phyloP scores from a whole-genome alignment of 2,329 filamentous ascomycete genomes.

The Daldinia eschscholtzii region DNA sequence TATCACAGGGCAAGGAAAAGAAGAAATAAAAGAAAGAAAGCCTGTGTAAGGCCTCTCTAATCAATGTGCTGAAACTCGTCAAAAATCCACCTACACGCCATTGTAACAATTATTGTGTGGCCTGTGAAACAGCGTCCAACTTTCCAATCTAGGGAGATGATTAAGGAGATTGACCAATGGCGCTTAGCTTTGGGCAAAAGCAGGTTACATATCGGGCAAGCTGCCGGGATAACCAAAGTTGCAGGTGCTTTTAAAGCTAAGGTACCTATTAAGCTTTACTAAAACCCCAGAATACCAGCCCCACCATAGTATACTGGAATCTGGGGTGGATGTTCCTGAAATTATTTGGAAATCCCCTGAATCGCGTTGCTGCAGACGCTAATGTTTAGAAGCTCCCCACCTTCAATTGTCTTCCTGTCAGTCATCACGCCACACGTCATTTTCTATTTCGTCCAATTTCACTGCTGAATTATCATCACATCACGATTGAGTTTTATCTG shows the following conservation, averaged over 20 bases:
- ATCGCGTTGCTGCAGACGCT: constrained; percentile 27
- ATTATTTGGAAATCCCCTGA: constrained; percentile 16
- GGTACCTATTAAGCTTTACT: constrained; percentile 7
- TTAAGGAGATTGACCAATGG: constrained; percentile 37
- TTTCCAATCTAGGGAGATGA: constrained; percentile 31
- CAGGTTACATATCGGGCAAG: constrained; percentile 9
- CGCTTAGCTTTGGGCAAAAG: constrained; percentile 10
- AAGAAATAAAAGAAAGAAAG: too few species aligned
- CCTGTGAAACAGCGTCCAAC: constrained; percentile 10
- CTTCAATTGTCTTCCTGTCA: constrained; percentile 23
- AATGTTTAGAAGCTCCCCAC: constrained; percentile 30
- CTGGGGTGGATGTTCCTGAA: constrained; percentile 16
- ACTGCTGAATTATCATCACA: background rate
- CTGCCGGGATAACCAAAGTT: background rate
- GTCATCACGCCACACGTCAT: constrained; percentile 38
- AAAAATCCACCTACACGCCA: constrained; percentile 11
- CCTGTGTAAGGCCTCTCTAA: constrained; percentile 3
- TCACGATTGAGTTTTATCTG: constrained; percentile 8
- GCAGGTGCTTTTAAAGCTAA: background rate
- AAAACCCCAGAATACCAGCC: constrained; percentile 28
- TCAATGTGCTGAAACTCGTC: constrained; percentile 9
- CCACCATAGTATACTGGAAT: constrained; percentile 28
- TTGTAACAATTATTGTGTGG: background rate
- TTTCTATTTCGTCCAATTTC: constrained; percentile 28
- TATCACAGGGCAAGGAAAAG: constrained; percentile 14